These are phyloP conservation scores for Lentinula novae-zelandiae DNA, from an alignment of 1,284 basidiomycete genomes.

Conservation along the genomic window DNA sequence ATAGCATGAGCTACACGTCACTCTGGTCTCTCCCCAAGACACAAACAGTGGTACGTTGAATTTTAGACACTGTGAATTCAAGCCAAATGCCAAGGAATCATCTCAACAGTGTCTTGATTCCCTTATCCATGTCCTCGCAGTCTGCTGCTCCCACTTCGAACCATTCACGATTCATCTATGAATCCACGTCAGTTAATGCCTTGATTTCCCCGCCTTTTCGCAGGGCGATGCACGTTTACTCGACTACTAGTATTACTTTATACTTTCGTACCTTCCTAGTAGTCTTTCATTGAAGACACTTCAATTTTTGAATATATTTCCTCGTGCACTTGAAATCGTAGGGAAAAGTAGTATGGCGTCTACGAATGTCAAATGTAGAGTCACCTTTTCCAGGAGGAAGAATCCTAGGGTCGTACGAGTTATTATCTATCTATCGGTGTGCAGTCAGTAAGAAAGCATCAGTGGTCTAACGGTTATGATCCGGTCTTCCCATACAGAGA, in stretches of 20 bases:
- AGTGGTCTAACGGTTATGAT: conserved; percentile 17
- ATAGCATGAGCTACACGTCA: neutral
- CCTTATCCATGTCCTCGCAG: too few species aligned
- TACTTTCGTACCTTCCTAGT: neutral
- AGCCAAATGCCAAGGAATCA: too few species aligned
- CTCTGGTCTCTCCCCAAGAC: neutral
- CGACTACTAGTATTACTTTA: too few species aligned
- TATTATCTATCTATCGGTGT: too few species aligned
- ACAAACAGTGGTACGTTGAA: neutral
- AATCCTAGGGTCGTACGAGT: too few species aligned
- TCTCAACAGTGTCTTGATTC: too few species aligned
- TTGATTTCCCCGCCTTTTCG: neutral
- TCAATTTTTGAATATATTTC: neutral
- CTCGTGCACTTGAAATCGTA: too few species aligned
- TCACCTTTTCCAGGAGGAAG: too few species aligned
- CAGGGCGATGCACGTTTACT: neutral
- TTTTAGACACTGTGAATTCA: neutral
- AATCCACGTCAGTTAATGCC: neutral
- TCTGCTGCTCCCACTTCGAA: neutral
- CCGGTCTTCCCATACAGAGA: conserved; percentile 7
- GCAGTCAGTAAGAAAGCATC: neutral
- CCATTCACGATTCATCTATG: neutral
- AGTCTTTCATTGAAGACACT: neutral
- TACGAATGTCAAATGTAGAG: too few species aligned
- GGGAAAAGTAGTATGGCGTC: too few species aligned